Conservation (phyloP, 495 filamentous ascomycete genomes). For the Emericellopsis terricola region DNA sequence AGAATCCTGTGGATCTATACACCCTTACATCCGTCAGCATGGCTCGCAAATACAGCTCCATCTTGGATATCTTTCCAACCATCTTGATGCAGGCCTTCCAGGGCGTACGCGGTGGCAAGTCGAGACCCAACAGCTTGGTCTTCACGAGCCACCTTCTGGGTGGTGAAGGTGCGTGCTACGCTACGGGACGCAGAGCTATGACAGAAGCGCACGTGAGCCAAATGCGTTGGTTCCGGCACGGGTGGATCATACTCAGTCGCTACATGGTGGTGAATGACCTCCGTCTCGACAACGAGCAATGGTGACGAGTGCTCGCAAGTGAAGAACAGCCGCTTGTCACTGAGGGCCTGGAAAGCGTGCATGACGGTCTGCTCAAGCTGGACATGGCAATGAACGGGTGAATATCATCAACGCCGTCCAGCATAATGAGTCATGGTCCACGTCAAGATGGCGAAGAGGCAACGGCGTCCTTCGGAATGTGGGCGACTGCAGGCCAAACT, state of each 20-base stretch:
- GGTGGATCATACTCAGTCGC: constrained; percentile 76
- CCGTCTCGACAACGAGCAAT: constrained; percentile 39
- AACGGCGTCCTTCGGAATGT: too few species aligned
- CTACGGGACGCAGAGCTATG: constrained; percentile 64
- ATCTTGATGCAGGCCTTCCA: constrained; percentile 28
- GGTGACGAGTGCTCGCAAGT: too few species aligned
- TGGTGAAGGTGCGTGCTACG: constrained; percentile 25
- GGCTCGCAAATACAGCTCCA: constrained; percentile 58
- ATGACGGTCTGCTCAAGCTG: too few species aligned
- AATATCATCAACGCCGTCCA: too few species aligned
- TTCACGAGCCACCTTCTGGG: constrained; percentile 44
- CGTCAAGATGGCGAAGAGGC: too few species aligned
- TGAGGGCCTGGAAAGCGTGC: too few species aligned
- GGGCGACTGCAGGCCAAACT: too few species aligned
- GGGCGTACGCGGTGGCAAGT: constrained; percentile 6
- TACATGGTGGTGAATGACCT: constrained; percentile 97
- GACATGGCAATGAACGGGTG: too few species aligned
- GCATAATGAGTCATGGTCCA: too few species aligned
- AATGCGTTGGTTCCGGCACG: constrained; percentile 97
- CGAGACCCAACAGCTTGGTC: constrained; percentile 36
- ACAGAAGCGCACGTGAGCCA: constrained; percentile 75
- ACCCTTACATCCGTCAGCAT: constrained; percentile 55
- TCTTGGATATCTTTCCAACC: constrained; percentile 56
- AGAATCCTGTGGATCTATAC: constrained; percentile 62
- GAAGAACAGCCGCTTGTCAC: too few species aligned